Conservation (phyloP, 768 basidiomycete species). For the Pulveroboletus sp. region DNA sequence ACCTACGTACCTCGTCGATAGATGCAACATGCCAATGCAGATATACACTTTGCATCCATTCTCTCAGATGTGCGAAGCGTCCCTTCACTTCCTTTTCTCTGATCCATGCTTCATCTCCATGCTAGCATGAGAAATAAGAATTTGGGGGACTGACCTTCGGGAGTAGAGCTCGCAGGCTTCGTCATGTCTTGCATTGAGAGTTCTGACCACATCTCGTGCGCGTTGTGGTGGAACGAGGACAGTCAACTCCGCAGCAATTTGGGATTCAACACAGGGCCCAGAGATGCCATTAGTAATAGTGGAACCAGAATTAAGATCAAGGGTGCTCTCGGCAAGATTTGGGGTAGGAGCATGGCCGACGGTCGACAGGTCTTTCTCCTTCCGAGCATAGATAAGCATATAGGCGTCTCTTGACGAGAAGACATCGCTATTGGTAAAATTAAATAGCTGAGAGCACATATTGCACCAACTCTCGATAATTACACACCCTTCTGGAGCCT, state of each 20-base stretch:
- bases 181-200: slow-evolving; percentile 52
- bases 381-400: slow-evolving; percentile 85
- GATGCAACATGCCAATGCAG: slow-evolving; percentile 52
- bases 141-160: slow-evolving; percentile 38
- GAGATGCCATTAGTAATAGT: slow-evolving; percentile 19
- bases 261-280: slow-evolving; percentile 9
- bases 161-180: slow-evolving; percentile 47
- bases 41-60: slow-evolving; percentile 57
- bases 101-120: slow-evolving; percentile 14
- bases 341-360: slow-evolving; percentile 13
- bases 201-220: slow-evolving; percentile 49
- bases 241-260: slow-evolving; percentile 8
- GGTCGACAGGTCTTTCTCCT: slow-evolving; percentile 19
- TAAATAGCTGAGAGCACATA: slow-evolving; percentile 18
- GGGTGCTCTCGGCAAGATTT: slow-evolving; percentile 17
- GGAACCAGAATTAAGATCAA: slow-evolving; percentile 9
- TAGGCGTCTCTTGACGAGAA: slow-evolving; percentile 82
- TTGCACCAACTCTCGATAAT: slow-evolving; percentile 64
- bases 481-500: slow-evolving; percentile 63
- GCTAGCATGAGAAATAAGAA: slow-evolving; percentile 10
- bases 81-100: slow-evolving; percentile 42
- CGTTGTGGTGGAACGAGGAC: slow-evolving; percentile 47
- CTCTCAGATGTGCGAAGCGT: slow-evolving; percentile 47
- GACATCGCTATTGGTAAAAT: slow-evolving; percentile 38
- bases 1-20: slow-evolving; percentile 41